Conservation (phyloP, 164 flowering plant species). For the Cinnamomum micranthum region DNA sequence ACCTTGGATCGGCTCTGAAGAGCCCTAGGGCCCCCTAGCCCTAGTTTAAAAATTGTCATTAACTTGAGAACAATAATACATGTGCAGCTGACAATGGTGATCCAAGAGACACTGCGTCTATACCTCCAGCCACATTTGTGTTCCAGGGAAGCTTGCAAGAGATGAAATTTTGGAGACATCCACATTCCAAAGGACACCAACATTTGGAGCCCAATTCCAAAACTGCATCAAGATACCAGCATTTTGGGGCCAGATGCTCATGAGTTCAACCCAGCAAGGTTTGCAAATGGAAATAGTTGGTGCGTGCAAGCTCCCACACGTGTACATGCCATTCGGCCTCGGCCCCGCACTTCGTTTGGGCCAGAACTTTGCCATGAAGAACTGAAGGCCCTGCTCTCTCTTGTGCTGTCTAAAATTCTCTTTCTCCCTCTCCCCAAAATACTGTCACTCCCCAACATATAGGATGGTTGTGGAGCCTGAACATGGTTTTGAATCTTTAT, state of each 20-base stretch:
- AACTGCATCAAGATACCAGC: constrained; percentile 12
- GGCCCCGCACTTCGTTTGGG: constrained; percentile 14
- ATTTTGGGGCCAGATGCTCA: constrained; percentile 22
- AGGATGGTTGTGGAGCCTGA: constrained; percentile 23
- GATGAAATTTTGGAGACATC: constrained; percentile 7
- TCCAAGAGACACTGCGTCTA: constrained; percentile 14
- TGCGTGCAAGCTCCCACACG: constrained; percentile 17
- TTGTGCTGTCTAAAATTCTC: constrained; percentile 13
- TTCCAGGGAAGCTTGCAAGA: constrained; percentile 12
- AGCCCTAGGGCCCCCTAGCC: too few species aligned
- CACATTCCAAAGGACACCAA: constrained; percentile 11
- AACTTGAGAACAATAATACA: neutral
- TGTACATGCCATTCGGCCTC: constrained; percentile 14
- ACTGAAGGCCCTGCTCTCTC: constrained; percentile 9
- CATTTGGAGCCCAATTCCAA: constrained; percentile 11
- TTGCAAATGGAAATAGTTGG: constrained; percentile 8
- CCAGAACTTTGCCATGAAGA: constrained; percentile 13
- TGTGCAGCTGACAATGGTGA: constrained; percentile 17
- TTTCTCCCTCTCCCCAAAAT: constrained; percentile 21
- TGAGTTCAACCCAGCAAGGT: constrained; percentile 20
- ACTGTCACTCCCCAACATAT: constrained; percentile 16
- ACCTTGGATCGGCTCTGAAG: too few species aligned
- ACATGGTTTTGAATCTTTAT: constrained; percentile 25
- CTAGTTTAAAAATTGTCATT: neutral
- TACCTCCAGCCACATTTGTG: constrained; percentile 9